Evolutionary conservation across 2,329 filamentous ascomycete genomes (phyloP).

Genomic region (Penicillium sp.): DNA sequence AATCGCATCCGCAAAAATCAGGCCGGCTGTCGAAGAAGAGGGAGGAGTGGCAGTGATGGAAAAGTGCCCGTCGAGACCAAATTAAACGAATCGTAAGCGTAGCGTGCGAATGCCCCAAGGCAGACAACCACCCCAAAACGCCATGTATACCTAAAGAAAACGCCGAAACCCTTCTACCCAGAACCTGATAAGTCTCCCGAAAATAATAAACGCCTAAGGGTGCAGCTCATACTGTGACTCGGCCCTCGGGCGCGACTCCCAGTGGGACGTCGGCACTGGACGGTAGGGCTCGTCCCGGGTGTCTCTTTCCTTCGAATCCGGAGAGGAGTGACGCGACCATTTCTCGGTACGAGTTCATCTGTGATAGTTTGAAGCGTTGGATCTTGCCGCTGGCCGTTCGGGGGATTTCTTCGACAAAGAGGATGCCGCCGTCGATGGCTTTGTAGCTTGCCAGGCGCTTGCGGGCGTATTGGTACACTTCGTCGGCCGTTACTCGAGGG

Average conservation of each 20-base stretch:
- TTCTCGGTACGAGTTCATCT: slow-evolving; percentile 39
- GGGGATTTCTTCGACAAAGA: slow-evolving; percentile 48
- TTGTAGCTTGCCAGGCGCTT: slow-evolving; percentile 47
- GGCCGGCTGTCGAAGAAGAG: background rate
- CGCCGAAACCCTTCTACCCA: background rate
- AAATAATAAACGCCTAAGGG: background rate
- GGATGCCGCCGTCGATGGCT: slow-evolving; percentile 43
- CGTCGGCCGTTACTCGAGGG: slow-evolving; percentile 32
- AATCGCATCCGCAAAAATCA: background rate
- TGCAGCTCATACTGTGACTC: slow-evolving; percentile 14
- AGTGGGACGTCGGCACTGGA: slow-evolving; percentile 14
- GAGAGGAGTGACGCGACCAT: slow-evolving; percentile 32
- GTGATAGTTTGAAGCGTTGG: slow-evolving; percentile 38
- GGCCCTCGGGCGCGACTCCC: slow-evolving; percentile 18
- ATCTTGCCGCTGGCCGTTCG: slow-evolving; percentile 50
- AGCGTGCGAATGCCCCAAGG: background rate
- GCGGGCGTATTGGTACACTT: slow-evolving; percentile 43
- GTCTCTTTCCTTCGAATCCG: slow-evolving; percentile 8
- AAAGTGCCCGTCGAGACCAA: background rate
- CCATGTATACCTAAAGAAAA: background rate
- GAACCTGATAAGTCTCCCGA: background rate
- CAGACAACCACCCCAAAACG: background rate
- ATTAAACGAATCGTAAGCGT: background rate
- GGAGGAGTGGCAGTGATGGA: background rate
- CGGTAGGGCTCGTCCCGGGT: slow-evolving; percentile 2